A percentile compares a stretch with the other conserved stretches of the same genome.
These are phyloP conservation scores for Ambrosia artemisiifolia DNA, from an alignment of 129 eudicot genomes.

Conservation along the genomic window DNA sequence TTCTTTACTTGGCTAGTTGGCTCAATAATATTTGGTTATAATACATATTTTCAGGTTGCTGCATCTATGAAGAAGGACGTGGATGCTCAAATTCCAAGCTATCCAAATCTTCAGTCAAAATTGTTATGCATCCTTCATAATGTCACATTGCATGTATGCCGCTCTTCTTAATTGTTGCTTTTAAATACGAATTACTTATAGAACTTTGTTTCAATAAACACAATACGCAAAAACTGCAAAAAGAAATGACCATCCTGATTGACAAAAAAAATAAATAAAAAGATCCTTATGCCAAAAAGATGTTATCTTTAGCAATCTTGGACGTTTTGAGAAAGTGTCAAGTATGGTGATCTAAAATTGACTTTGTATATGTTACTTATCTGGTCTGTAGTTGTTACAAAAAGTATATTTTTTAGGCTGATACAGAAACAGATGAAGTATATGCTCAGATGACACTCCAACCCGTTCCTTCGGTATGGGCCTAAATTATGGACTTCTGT, in stretches of 20 bases:
- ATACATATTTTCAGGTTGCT: conserved; percentile 62
- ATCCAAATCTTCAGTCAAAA: conserved; percentile 85
- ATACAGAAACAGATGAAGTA: conserved; percentile 96
- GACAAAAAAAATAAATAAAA: too few species aligned
- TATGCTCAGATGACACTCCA: conserved; percentile 98
- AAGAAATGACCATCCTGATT: neutral
- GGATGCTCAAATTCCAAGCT: conserved; percentile 91
- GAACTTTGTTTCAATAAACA: neutral
- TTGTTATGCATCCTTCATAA: conserved; percentile 79
- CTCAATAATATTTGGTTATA: conserved; percentile 18
- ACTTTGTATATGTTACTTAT: conserved; percentile 9
- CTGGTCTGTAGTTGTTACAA: too few species aligned
- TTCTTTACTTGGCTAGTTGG: too few species aligned
- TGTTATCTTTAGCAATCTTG: neutral
- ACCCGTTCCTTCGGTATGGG: conserved; percentile 82
- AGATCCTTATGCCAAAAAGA: neutral
- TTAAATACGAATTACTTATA: neutral
- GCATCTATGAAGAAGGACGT: conserved; percentile 93
- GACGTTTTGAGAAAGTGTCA: conserved; percentile 11
- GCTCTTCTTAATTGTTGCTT: neutral
- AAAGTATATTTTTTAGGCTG: conserved; percentile 50
- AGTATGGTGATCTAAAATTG: neutral
- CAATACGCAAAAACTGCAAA: neutral
- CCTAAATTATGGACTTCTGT: neutral
- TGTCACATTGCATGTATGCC: conserved; percentile 79